These are phyloP conservation scores for Erodium maritimum DNA, from an alignment of 345 rosid genomes.

Conservation along the genomic window DNA sequence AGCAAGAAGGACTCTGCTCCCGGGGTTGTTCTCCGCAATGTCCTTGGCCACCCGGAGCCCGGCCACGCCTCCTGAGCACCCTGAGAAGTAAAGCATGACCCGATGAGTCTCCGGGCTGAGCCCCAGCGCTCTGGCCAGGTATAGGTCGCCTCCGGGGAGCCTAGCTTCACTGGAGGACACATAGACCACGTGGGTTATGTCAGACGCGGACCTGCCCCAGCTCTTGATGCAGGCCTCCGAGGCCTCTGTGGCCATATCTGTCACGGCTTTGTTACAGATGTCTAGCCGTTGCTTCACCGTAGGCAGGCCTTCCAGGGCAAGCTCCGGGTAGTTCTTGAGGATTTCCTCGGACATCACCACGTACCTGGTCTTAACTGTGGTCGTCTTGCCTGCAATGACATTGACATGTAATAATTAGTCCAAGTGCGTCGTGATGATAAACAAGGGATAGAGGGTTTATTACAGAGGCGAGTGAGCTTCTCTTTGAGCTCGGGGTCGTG, in stretches of 20 bases:
- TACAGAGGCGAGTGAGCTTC: constrained; percentile 87
- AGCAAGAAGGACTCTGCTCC: constrained; percentile 72
- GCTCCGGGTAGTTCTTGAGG: constrained; percentile 71
- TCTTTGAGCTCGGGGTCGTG: constrained; percentile 80
- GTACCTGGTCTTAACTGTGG: constrained; percentile 87
- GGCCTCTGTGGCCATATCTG: constrained; percentile 84
- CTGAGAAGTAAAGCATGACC: constrained; percentile 71
- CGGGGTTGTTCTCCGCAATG: constrained; percentile 88
- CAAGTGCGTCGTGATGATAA: too few species aligned
- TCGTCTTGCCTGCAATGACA: constrained; percentile 89
- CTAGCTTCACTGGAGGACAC: constrained; percentile 96
- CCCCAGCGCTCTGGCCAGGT: constrained; percentile 74
- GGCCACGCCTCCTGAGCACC: constrained; percentile 93
- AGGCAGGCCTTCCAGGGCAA: constrained; percentile 68
- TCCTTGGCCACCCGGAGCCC: constrained; percentile 93
- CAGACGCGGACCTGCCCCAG: constrained; percentile 68
- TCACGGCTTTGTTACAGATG: constrained; percentile 73
- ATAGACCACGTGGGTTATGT: constrained; percentile 87
- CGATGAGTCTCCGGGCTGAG: constrained; percentile 70
- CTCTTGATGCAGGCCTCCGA: constrained; percentile 62
- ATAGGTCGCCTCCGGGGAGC: constrained; percentile 81
- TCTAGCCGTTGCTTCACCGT: constrained; percentile 69
- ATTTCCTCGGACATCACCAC: constrained; percentile 98
- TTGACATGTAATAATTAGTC: too few species aligned
- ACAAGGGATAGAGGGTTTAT: too few species aligned